Conservation (phyloP, 768 basidiomycete genomes). For the Mycena sanguinolenta region DNA sequence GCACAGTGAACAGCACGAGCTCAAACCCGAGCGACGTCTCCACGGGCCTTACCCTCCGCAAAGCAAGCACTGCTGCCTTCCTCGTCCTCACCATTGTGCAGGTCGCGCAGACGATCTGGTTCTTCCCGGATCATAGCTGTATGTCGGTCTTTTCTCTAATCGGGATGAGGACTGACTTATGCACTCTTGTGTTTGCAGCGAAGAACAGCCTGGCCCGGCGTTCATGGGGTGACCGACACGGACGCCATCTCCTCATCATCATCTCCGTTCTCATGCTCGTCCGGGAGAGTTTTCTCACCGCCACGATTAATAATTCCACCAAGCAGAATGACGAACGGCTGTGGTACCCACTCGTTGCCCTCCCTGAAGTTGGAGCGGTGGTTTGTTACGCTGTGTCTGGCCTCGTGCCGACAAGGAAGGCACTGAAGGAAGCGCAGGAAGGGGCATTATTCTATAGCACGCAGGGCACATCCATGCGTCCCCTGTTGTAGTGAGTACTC, state of each 20-base stretch:
- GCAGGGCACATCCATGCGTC: no score
- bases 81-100: slow-evolving; percentile 51
- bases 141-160: no score
- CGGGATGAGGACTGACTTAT: no score
- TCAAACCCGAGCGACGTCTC: slow-evolving; percentile 29
- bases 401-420: slow-evolving; percentile 20
- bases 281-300: slow-evolving; percentile 53
- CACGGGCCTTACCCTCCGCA: slow-evolving; percentile 45
- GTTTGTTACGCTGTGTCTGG: slow-evolving; percentile 19
- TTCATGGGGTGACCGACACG: slow-evolving; percentile 47
- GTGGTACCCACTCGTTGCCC: slow-evolving; percentile 58
- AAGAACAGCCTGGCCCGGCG: slow-evolving; percentile 9
- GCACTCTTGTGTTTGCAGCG: slow-evolving; percentile 8
- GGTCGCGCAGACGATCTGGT: slow-evolving; percentile 45
- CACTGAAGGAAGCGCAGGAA: no score
- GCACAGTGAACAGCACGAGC: slow-evolving; percentile 36
- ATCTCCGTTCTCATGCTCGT: slow-evolving; percentile 54
- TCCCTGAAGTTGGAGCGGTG: slow-evolving; percentile 56
- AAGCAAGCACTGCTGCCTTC: slow-evolving; percentile 53
- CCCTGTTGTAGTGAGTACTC: no score
- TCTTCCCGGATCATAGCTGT: neutral
- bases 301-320: slow-evolving; percentile 44
- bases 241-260: slow-evolving; percentile 45
- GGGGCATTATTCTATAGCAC: no score
- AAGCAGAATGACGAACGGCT: slow-evolving; percentile 50